phyloP scores from a whole-genome alignment of 2,329 filamentous ascomycete species.

The Fusarium bactridioides region DNA sequence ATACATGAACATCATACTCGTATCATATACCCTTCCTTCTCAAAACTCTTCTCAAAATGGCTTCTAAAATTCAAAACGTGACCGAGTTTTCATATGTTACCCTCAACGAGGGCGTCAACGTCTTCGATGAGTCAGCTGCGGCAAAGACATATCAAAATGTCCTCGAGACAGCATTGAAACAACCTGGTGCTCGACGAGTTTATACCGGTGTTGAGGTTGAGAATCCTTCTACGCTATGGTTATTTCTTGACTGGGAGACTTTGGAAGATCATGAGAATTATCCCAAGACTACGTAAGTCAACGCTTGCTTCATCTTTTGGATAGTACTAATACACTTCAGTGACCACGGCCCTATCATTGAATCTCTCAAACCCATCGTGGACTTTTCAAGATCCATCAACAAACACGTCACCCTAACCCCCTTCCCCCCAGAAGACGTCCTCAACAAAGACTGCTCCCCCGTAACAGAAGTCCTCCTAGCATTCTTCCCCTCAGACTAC shows the following conservation, averaged over 20 bases:
- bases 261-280: slow-evolving; percentile 31
- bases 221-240: slow-evolving; percentile 35
- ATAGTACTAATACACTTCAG: background rate
- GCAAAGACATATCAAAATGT: slow-evolving; percentile 25
- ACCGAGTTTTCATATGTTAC: slow-evolving; percentile 37
- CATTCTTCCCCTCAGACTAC: slow-evolving; percentile 36
- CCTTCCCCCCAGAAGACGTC: slow-evolving; percentile 34
- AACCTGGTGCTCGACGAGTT: slow-evolving; percentile 35
- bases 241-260: slow-evolving; percentile 41
- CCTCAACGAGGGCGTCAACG: slow-evolving; percentile 25
- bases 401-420: slow-evolving; percentile 36
- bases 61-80: slow-evolving; percentile 26
- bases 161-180: slow-evolving; percentile 29
- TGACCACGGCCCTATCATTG: slow-evolving; percentile 18
- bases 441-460: slow-evolving; percentile 32
- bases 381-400: slow-evolving; percentile 26
- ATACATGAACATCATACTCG: background rate
- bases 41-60: slow-evolving; percentile 7
- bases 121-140: slow-evolving; percentile 19
- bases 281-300: slow-evolving; percentile 10
- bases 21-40: background rate
- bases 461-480: slow-evolving; percentile 32
- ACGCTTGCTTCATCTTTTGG: background rate
- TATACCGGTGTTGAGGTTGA: slow-evolving; percentile 39
- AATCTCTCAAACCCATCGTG: slow-evolving; percentile 27